Evolutionary conservation across 2,329 filamentous ascomycete species (phyloP).

Genomic region (Penicillium rolfsii): DNA sequence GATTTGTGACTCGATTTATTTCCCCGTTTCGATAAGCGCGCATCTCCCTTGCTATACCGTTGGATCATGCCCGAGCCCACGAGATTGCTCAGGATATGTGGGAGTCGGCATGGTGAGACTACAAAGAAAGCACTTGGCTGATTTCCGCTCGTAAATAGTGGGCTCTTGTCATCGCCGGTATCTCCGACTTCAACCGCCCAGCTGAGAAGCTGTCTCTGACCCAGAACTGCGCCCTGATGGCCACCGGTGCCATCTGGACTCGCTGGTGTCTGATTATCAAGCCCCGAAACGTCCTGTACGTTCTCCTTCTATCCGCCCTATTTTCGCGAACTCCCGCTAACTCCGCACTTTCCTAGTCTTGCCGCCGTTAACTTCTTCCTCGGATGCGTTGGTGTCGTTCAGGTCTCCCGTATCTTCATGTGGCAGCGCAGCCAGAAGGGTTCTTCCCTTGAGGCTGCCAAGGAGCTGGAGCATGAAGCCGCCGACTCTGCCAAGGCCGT

Average conservation of each 20-base stretch:
- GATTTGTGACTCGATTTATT: constrained; percentile 19
- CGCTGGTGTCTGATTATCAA: constrained; percentile 98
- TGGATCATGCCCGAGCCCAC: background rate
- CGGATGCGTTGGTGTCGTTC: constrained; percentile 80
- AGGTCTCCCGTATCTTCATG: constrained; percentile 74
- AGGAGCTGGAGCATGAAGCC: constrained; percentile 43
- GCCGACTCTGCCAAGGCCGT: constrained; percentile 42
- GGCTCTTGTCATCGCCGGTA: constrained; percentile 87
- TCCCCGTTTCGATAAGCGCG: constrained; percentile 11
- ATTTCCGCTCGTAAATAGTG: constrained; percentile 59
- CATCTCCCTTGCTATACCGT: background rate
- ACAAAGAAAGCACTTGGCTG: constrained; percentile 7
- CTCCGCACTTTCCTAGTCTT: constrained; percentile 57
- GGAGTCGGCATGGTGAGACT: background rate
- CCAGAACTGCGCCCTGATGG: constrained; percentile 87
- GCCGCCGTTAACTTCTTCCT: constrained; percentile 99
- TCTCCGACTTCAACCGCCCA: constrained; percentile 88
- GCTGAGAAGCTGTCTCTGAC: constrained; percentile 90
- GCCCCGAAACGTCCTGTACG: constrained; percentile 86
- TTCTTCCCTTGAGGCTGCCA: constrained; percentile 42
- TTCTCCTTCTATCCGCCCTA: constrained; percentile 20
- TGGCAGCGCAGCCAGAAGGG: constrained; percentile 63
- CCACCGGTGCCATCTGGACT: constrained; percentile 95
- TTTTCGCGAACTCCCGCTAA: constrained; percentile 13
- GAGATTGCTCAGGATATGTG: background rate